A percentile compares a stretch with the other conserved stretches of the same genome.
phyloP scores from a whole-genome alignment of 2,329 filamentous ascomycete genomes.

The Xylariaceae sp. region DNA sequence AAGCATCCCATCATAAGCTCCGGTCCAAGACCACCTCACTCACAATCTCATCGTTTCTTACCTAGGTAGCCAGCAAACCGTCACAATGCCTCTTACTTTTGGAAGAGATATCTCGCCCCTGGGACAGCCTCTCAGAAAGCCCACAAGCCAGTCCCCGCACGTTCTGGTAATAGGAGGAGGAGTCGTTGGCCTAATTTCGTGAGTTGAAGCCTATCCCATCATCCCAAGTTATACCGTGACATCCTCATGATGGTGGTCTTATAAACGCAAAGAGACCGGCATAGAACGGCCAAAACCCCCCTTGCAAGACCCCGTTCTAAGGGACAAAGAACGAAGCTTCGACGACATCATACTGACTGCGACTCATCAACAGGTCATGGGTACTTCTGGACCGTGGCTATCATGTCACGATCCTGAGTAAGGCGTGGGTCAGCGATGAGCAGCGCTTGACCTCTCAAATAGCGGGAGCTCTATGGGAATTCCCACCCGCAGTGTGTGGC shows the following conservation, averaged over 20 bases:
- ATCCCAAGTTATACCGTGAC: background rate
- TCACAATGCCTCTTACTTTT: slow-evolving; percentile 29
- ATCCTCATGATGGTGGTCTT: background rate
- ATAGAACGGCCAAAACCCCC: background rate
- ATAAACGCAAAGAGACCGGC: background rate
- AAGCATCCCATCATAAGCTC: background rate
- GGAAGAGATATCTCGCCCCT: slow-evolving; percentile 33
- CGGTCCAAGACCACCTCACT: background rate
- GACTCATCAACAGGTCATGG: slow-evolving; percentile 33
- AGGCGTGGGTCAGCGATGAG: slow-evolving; percentile 37
- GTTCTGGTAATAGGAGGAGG: slow-evolving; percentile 31
- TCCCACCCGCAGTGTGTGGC: slow-evolving; percentile 41
- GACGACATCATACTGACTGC: slow-evolving; percentile 9
- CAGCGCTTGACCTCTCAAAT: slow-evolving; percentile 43
- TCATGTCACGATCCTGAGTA: slow-evolving; percentile 40
- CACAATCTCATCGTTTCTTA: background rate
- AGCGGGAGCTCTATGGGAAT: slow-evolving; percentile 44
- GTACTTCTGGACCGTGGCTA: slow-evolving; percentile 40
- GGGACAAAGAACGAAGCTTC: background rate
- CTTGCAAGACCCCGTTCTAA: background rate
- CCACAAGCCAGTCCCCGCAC: slow-evolving; percentile 28
- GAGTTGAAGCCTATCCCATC: slow-evolving; percentile 15
- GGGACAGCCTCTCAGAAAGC: slow-evolving; percentile 26
- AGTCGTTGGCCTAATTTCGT: slow-evolving; percentile 31
- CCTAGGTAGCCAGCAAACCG: background rate